Evolutionary conservation across 2,329 filamentous ascomycete genomes (phyloP), one percentile per base, ranked within the genome.

Genomic region (Monilinia aucupariae): DNA sequence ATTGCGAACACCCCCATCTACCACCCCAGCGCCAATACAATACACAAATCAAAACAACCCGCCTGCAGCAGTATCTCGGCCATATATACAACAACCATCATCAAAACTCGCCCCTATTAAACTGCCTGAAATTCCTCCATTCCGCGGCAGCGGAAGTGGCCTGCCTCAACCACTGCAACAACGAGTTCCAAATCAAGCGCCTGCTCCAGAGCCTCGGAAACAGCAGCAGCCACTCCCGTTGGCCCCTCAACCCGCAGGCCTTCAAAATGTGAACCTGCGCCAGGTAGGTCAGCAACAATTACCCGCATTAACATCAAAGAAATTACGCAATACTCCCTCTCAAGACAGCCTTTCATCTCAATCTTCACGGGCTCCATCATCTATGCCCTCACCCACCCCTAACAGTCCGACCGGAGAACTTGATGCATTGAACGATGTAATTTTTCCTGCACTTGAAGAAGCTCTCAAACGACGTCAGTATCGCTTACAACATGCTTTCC

Each of bases 391-490:
- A 30, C 81, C 80, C 25, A 80, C 83, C 1, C 82, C 85, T 0
- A 72, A 80, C 2, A 85, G 83, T 65, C 76, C 83, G 30, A 83
- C 85, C 62, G 85, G 83, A 15, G 89, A 96, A 64, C 82, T 96
- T 27, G 94, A 96, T 60, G 92, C 92, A 2, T 82, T 97, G 1
- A 91, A 89, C 72, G 91, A 93, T 69, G 93, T 99, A 58, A 91
- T 99, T 45, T 87, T 97, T 66, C 94, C 94, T 0, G 93, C 94
- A 2, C 82, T 99, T 2, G 92, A 96, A 75, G 90, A 94, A 68
- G 92, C 94, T 9, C 84, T 97, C 25, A 91, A 92, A 74, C 84
- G 94, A 59, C 88, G 94, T 60, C 83, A 85, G 73, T 82, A 82
- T 67, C 80, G 83, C 47, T 76, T 87, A 60, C 75, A 72, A 43